A percentile compares a stretch with the other conserved stretches of the same genome.
These are phyloP conservation scores for Fusarium dimerum DNA, from an alignment of 2,329 filamentous ascomycete genomes.

Conservation along the genomic window DNA sequence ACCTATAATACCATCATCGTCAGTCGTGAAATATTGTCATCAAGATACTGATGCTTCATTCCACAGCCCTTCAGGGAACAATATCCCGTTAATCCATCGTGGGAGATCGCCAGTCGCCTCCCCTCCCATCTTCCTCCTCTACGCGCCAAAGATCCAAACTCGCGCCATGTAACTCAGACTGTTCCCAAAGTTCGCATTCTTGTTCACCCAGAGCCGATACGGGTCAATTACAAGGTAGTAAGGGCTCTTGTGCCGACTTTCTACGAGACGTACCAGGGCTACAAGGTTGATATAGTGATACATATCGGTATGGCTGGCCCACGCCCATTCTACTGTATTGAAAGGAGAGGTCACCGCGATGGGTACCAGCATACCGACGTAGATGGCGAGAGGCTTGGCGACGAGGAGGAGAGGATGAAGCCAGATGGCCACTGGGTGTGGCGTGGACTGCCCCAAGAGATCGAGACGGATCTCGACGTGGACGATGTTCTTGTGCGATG, in stretches of 20 bases:
- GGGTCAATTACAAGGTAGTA: constrained; percentile 70
- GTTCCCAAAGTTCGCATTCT: constrained; percentile 59
- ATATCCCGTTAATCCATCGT: constrained; percentile 76
- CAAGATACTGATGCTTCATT: constrained; percentile 14
- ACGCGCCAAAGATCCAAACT: constrained; percentile 42
- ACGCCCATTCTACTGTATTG: constrained; percentile 66
- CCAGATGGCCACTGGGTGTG: constrained; percentile 52
- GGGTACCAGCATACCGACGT: constrained; percentile 72
- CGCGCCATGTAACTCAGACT: constrained; percentile 28
- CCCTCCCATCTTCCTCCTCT: constrained; percentile 61
- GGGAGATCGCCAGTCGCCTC: constrained; percentile 72
- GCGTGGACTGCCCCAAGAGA: constrained; percentile 54
- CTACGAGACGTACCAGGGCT: constrained; percentile 46
- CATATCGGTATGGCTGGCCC: constrained; percentile 80
- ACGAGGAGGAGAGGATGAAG: constrained; percentile 54
- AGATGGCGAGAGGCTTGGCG: constrained; percentile 57
- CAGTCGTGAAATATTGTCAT: no score
- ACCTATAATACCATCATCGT: no score
- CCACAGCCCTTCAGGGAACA: constrained; percentile 72
- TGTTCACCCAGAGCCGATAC: constrained; percentile 66
- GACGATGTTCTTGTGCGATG: constrained; percentile 59
- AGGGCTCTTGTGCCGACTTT: constrained; percentile 64
- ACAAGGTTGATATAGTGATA: constrained; percentile 63
- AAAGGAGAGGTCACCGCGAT: constrained; percentile 69
- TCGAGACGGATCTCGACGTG: constrained; percentile 59